Evolutionary conservation across 441 rosid genomes (phyloP).

Genomic region (Bruguiera hainesii): DNA sequence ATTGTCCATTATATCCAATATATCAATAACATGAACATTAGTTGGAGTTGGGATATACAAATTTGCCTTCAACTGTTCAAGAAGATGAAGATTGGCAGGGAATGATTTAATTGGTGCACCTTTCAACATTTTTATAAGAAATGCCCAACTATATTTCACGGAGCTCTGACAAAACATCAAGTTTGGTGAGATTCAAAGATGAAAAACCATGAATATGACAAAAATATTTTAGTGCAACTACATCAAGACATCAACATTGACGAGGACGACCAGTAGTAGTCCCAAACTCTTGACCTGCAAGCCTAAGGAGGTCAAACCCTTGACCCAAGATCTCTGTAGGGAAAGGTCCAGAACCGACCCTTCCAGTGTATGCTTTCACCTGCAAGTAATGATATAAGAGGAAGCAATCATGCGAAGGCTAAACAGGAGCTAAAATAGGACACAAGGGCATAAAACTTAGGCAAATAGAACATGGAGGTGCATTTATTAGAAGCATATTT

Average conservation of each 20-base stretch:
- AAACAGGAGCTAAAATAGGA: no score
- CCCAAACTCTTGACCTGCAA: constrained; percentile 93
- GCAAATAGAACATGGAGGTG: no score
- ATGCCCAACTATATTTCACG: constrained; percentile 79
- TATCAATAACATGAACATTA: neutral
- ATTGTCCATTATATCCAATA: neutral
- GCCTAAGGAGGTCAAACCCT: constrained; percentile 79
- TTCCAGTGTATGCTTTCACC: constrained; percentile 95
- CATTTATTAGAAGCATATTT: no score
- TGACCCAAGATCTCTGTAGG: constrained; percentile 91
- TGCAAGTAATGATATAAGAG: constrained; percentile 22
- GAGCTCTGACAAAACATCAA: constrained; percentile 86
- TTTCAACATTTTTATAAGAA: constrained; percentile 57
- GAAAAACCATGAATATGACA: constrained; percentile 92
- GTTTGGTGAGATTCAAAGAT: constrained; percentile 86
- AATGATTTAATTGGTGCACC: constrained; percentile 78
- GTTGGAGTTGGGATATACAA: neutral
- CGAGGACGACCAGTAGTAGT: constrained; percentile 98
- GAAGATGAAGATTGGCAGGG: constrained; percentile 79
- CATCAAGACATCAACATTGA: constrained; percentile 97
- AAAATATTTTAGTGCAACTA: constrained; percentile 77
- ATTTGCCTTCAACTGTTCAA: constrained; percentile 72
- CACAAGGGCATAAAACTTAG: no score
- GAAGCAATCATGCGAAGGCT: neutral
- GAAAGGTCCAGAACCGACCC: constrained; percentile 98